Base-by-base conservation (phyloP, 2,329 filamentous ascomycete species). In the Fusarium multiceps region DNA sequence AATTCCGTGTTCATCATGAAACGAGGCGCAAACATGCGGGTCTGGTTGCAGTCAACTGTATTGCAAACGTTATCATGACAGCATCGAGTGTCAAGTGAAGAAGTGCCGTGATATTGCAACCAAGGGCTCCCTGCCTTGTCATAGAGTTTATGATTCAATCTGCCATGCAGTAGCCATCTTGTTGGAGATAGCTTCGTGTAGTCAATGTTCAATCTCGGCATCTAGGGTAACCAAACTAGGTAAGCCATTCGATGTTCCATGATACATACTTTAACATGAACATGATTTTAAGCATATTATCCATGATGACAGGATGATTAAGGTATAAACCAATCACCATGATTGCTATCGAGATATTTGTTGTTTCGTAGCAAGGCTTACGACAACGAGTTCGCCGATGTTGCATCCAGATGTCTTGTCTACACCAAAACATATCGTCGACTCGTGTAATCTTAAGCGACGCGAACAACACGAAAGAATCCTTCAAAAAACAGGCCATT, bases 401-500 rank as follows among this genome's bases (percentile, higher is more conserved):
- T 28, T 40, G 40, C 20, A 21, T 14, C 4, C 7, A 50, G 8
- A 61, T 45, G 50, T 12, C 37, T 63, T 13, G 27, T 3, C 32
- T 51, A 25, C 32, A 20, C 30, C 16, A 34, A 27, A 1, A 18
- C 8, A 53, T 11, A 42, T 47, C 7, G 13, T 53, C 34, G 34
- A 37, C 28, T 64, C 45, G 23, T 27, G 10, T 59, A 41, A 28
- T 28, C 47, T 16, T 42, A 60, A 57, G 48, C 58, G 32, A 48
- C 11, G 27, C 32, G 27, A 47, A 47, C 27, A 34, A 59, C 23
- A 20, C 49, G 20, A 30, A 60, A 32, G 54, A 51, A 40, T 47
- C 30, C 43, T 48, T 16, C n/a, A 37, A 41, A 21, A 30, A 66
- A 66, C 61, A 55, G 55, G 23, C 55, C 48, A 66, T 61, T 34